Evolutionary conservation across 768 basidiomycete species (phyloP), one percentile per base, ranked within the genome.

Genomic region (Russula compacta): DNA sequence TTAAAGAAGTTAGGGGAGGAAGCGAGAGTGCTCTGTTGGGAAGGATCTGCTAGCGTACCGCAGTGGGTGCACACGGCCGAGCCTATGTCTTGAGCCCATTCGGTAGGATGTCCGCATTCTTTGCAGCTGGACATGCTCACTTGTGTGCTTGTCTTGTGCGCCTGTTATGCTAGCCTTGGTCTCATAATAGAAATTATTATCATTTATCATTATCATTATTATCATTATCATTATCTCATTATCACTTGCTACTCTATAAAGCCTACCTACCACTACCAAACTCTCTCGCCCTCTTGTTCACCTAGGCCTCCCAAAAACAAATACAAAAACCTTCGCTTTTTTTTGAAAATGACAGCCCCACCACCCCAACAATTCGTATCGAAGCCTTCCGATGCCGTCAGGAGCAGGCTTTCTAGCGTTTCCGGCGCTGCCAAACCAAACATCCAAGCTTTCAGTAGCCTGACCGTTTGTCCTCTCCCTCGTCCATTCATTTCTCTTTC

Each of bases 361-460:
- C 21, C 48, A 38, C 68, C 65, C 17, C 73, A 78, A 43, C 69
- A 75, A 39, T 90, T 91, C 69, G 70, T 81, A 68, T 88, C 86
- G 47, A 79, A 84, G 59, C 68, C 82, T n/a, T 86, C 87, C 47
- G 76, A 76, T 51, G 82, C 81, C 54, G 77, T 82, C 56, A 78
- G 84, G 61, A 81, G 85, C 69, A 83, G 88, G 74, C 82, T 91
- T 53, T 87, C 86, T 44, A 84, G 78, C 68, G 74, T 74, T 60
- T 73, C 78, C 58, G 68, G 73, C 24, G 2, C 12, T 6, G 75
- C 77, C 67, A 80, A 75, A 70, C 87, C 87, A 54, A 77, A 81
- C 74, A 74, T 83, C 60, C 68, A 73, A 33, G 74, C 78, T 19
- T 86, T 79, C 70, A 76, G 85, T 61, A 85, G 82, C 66, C 79